Evolutionary conservation across 805 yeast genomes (phyloP).

Genomic region (Metschnikowia lochheadii): DNA sequence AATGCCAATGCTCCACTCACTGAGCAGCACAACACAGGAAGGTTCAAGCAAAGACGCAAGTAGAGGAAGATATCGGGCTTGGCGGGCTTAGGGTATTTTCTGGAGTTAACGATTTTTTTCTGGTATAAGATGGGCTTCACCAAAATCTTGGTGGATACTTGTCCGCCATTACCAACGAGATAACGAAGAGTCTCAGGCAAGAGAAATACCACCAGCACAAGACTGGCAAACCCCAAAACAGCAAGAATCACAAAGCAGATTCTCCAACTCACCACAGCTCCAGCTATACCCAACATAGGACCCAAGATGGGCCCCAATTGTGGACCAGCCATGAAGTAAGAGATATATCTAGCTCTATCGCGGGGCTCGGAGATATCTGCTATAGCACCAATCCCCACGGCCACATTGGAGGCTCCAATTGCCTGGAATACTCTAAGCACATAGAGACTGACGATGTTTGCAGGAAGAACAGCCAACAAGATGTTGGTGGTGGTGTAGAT

Average conservation of each 20-base stretch:
- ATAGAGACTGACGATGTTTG: slow-evolving; percentile 27
- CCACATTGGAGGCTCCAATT: slow-evolving; percentile 34
- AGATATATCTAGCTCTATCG: slow-evolving; percentile 28
- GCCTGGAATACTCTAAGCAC: slow-evolving; percentile 33
- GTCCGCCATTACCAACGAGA: slow-evolving; percentile 36
- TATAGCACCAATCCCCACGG: slow-evolving; percentile 36
- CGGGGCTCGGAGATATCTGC: slow-evolving; percentile 31
- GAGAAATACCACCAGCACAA: slow-evolving; percentile 22
- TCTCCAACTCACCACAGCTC: slow-evolving; percentile 28
- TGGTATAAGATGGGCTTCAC: slow-evolving; percentile 29
- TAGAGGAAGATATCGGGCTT: slow-evolving; percentile 34
- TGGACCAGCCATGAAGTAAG: slow-evolving; percentile 37
- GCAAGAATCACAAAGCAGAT: slow-evolving; percentile 33
- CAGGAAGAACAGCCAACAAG: slow-evolving; percentile 28
- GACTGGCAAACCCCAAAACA: slow-evolving; percentile 24
- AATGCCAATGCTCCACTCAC: slow-evolving; percentile 48
- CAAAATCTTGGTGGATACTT: slow-evolving; percentile 15
- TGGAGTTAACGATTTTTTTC: slow-evolving; percentile 17
- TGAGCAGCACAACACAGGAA: slow-evolving; percentile 46
- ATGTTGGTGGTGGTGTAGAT: slow-evolving; percentile 27
- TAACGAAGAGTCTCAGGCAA: slow-evolving; percentile 40
- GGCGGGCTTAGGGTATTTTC: slow-evolving; percentile 42
- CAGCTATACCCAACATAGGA: slow-evolving; percentile 28
- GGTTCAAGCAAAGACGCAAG: slow-evolving; percentile 32
- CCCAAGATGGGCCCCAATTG: slow-evolving; percentile 39